Evolutionary conservation across 768 basidiomycete species (phyloP), one percentile per base, ranked within the genome.

Genomic region (Trametes meyenii): DNA sequence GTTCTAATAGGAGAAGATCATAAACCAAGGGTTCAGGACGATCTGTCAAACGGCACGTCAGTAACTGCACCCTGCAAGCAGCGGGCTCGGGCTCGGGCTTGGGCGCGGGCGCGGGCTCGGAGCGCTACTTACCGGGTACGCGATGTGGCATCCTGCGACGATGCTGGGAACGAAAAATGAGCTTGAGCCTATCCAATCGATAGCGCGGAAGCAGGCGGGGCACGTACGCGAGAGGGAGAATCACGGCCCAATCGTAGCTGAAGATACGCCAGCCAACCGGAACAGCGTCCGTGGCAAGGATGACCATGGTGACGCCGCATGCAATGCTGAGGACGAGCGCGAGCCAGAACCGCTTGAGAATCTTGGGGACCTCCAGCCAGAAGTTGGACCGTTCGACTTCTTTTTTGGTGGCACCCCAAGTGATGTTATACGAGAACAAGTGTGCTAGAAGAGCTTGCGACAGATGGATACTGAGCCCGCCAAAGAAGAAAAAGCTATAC

Each of bases 301-400:
- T 64, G 54, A 85, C 72, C 70, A 92, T 86, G 44, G 71, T 77
- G 5, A 74, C 80, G 61, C 88, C 78, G 12, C 77, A 64, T 8
- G 79, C 61, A 63, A 85, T 75, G 54, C 83, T 85, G 23, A 90
- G 55, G 23, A 82, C 54, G 64, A 92, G 79, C 29, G 83, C 81
- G 48, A 84, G 68, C 81, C 88, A 86, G 77, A 92, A 96, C n/a
- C n/a, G n/a, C n/a, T n/a, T n/a, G n/a, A n/a, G n/a, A n/a, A 96
- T 94, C 58, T 85, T 84, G 1, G 94, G 94, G 13, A 94, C 85
- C 73, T 96, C 94, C 57, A 89, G 84, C 83, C 90, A 94, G 79
- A 96, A 94, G 71, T 94, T 95, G 5, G 89, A 91, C 50, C 85
- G 81, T 73, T 94, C 88, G 42, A 95, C 91, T 73, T 92, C 90